Evolutionary conservation across 1,139 yeast species (phyloP).

Genomic region (Saccharomyces pastorianus): DNA sequence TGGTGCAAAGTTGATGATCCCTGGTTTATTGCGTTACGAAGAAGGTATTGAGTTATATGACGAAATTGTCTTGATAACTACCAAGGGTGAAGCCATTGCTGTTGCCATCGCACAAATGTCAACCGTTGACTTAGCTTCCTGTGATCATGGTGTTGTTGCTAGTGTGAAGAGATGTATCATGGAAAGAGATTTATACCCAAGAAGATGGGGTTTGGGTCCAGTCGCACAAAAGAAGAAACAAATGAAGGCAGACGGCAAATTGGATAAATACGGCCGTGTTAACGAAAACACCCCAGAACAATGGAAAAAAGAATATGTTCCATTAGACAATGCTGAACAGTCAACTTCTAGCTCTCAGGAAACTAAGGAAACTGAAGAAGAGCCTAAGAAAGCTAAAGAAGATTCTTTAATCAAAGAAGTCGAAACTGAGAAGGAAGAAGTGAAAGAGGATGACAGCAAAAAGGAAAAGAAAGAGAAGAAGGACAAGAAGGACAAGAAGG

Average conservation of each 20-base stretch:
- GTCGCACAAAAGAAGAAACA: conserved; percentile 98
- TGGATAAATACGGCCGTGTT: conserved; percentile 88
- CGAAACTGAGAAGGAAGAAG: conserved; percentile 29
- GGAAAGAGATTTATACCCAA: conserved; percentile 98
- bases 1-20: conserved; percentile 98
- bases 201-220: conserved; percentile 99
- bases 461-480: conserved; percentile 41
- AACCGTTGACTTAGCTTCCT: conserved; percentile 88
- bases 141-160: conserved; percentile 98
- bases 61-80: conserved; percentile 95
- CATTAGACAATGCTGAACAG: conserved; percentile 57
- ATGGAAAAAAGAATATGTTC: conserved; percentile 85
- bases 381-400: conserved; percentile 30
- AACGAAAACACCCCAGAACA: conserved; percentile 89
- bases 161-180: conserved; percentile 97
- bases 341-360: conserved; percentile 27
- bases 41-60: conserved; percentile 96
- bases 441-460: conserved; percentile 24
- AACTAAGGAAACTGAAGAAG: conserved; percentile 29
- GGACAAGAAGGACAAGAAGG: conserved; percentile 48
- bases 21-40: conserved; percentile 95
- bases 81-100: conserved; percentile 99
- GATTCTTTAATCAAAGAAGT: conserved; percentile 31
- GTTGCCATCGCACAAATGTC: conserved; percentile 98
- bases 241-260: conserved; percentile 93